Conservation (phyloP, 371 early-diverging fungal genomes). For the Mucor mucedo region DNA sequence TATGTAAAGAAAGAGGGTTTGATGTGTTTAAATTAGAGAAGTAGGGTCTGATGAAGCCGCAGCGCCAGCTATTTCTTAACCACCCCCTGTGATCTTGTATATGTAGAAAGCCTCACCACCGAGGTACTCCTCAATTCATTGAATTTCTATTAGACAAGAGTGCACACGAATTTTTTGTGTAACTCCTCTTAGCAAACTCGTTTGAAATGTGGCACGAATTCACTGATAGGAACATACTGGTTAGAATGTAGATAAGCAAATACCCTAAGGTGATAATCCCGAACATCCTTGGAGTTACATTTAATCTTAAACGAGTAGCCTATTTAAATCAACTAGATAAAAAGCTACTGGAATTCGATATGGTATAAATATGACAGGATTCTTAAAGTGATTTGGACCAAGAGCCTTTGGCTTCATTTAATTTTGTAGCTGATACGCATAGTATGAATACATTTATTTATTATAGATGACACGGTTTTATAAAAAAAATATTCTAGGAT, state of each 20-base stretch:
- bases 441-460: neutral
- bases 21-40: neutral
- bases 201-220: constrained; percentile 87
- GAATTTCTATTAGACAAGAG: neutral
- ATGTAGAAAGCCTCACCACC: constrained; percentile 7
- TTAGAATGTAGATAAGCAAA: constrained; percentile 86
- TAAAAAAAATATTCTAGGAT: neutral
- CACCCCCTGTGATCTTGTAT: neutral
- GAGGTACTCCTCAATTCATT: constrained; percentile 14
- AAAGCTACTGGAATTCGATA: neutral
- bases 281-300: constrained; percentile 78
- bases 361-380: neutral
- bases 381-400: constrained; percentile 37
- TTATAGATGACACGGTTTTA: neutral
- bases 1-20: no score
- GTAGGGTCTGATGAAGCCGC: neutral
- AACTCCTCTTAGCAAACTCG: constrained; percentile 54
- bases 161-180: neutral
- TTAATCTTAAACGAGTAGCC: constrained; percentile 56
- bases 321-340: neutral
- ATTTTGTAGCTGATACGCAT: constrained; percentile 80
- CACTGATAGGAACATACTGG: constrained; percentile 76
- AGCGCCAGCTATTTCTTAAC: constrained; percentile 2
- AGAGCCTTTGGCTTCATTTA: constrained; percentile 83
- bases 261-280: constrained; percentile 81